Evolutionary conservation across 1,284 basidiomycete genomes (phyloP).

Genomic region (Filobasidium uniguttulatum): DNA sequence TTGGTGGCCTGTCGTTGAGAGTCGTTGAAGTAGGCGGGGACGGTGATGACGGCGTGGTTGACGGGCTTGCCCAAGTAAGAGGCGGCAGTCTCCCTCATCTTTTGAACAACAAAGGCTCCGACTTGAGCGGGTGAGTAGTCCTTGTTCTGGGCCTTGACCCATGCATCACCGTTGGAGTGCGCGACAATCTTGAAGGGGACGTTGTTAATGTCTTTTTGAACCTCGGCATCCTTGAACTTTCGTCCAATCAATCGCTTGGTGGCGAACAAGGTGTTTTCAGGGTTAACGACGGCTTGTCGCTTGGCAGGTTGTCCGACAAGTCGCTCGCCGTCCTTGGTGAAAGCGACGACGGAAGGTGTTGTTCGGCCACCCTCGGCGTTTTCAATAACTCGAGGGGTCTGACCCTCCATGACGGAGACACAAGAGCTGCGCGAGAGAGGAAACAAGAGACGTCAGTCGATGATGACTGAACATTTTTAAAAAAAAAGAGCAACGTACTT

Average conservation of each 20-base stretch:
- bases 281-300: slow-evolving; percentile 93
- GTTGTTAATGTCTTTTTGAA: slow-evolving; percentile 67
- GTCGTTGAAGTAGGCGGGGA: slow-evolving; percentile 98
- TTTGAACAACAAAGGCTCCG: slow-evolving; percentile 71
- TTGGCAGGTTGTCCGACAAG: slow-evolving; percentile 93
- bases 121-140: slow-evolving; percentile 49
- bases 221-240: slow-evolving; percentile 83
- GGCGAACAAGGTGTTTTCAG: slow-evolving; percentile 83
- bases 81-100: slow-evolving; percentile 93
- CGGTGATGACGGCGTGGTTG: slow-evolving; percentile 83
- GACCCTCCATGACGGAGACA: slow-evolving; percentile 90
- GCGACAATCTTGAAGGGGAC: slow-evolving; percentile 60
- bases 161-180: slow-evolving; percentile 48
- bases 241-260: slow-evolving; percentile 96
- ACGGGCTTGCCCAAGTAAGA: slow-evolving; percentile 83
- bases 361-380: slow-evolving; percentile 96
- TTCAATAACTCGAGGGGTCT: slow-evolving; percentile 87
- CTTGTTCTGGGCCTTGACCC: slow-evolving; percentile 57
- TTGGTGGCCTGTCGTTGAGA: slow-evolving; percentile 97
- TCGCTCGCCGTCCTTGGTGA: slow-evolving; percentile 87
- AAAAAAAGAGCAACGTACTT: neutral
- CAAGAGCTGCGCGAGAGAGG: slow-evolving; percentile 57
- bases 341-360: slow-evolving; percentile 95
- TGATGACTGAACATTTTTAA: too few species aligned
- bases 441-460: neutral